Conservation (phyloP, 495 filamentous ascomycete genomes). For the Xylaria curta region DNA sequence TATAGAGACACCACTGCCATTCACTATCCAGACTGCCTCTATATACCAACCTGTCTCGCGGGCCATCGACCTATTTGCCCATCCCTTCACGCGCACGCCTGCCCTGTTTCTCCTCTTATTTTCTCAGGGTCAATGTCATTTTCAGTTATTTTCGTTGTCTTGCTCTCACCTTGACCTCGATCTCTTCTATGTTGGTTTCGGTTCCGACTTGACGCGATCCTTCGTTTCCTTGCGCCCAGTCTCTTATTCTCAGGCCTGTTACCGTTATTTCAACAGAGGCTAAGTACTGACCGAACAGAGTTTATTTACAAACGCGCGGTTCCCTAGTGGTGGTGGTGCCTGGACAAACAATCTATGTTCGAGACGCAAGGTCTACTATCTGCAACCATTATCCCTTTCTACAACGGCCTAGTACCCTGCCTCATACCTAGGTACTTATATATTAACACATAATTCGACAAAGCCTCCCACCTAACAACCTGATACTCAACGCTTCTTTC, state of each 20-base stretch:
- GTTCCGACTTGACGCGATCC: background rate
- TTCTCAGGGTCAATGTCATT: background rate
- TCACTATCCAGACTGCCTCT: background rate
- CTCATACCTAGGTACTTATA: background rate
- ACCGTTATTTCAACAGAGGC: background rate
- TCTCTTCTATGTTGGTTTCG: background rate
- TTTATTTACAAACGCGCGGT: background rate
- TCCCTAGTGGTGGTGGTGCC: background rate
- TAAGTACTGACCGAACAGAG: slow-evolving; percentile 1
- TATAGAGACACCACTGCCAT: slow-evolving; percentile 6
- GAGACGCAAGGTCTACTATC: slow-evolving; percentile 4
- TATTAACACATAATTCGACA: background rate
- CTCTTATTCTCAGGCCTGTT: background rate
- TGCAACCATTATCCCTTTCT: background rate
- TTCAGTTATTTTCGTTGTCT: slow-evolving; percentile 1
- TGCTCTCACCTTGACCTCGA: slow-evolving; percentile 7
- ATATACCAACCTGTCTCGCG: background rate
- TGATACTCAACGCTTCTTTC: background rate
- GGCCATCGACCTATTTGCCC: background rate
- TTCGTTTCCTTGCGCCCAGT: background rate
- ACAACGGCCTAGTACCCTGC: background rate
- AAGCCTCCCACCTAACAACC: background rate
- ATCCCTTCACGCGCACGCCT: background rate
- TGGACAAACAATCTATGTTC: background rate
- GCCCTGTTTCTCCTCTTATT: background rate